Percentiles rank a stretch among this genome's conserved stretches.
Evolutionary conservation across 2,329 filamentous ascomycete genomes (phyloP).

Genomic region (Cyanodermella asteris): DNA sequence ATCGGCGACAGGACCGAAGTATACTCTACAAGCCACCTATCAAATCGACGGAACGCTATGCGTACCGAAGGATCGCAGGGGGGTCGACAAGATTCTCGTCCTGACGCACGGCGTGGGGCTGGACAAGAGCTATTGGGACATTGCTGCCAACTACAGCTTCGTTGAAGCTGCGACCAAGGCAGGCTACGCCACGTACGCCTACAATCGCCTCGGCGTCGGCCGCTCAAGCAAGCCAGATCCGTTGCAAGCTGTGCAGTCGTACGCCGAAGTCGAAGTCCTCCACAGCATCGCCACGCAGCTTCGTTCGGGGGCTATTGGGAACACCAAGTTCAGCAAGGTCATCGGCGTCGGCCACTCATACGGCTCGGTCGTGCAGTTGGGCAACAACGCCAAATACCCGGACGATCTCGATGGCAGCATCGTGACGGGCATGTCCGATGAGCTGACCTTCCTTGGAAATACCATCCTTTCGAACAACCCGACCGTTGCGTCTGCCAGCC

Average conservation of each 20-base stretch:
- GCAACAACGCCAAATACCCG: conserved; percentile 14
- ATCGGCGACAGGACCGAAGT: conserved; percentile 1
- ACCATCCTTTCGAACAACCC: conserved; percentile 11
- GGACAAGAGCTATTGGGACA: conserved; percentile 19
- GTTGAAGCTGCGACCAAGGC: conserved; percentile 18
- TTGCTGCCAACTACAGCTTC: conserved; percentile 18
- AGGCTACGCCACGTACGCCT: conserved; percentile 19
- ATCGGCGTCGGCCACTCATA: conserved; percentile 20
- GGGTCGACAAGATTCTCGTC: conserved; percentile 14
- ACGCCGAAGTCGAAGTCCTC: conserved; percentile 16
- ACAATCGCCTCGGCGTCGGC: conserved; percentile 21
- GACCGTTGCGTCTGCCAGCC: conserved; percentile 11
- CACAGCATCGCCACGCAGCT: conserved; percentile 15
- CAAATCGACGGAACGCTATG: conserved; percentile 1
- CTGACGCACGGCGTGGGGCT: conserved; percentile 20
- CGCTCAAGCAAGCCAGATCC: conserved; percentile 17
- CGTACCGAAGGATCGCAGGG: conserved; percentile 2
- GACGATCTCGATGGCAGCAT: conserved; percentile 15
- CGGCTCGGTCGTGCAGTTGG: conserved; percentile 16
- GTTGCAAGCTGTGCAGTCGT: conserved; percentile 16
- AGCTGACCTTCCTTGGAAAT: conserved; percentile 8
- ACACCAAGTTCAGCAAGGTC: conserved; percentile 14
- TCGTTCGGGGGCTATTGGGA: conserved; percentile 11
- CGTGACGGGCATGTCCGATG: conserved; percentile 16
- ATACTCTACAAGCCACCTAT: background rate